Conservation (phyloP, 2,329 filamentous ascomycete genomes). For the Tolypocladium nubicola region DNA sequence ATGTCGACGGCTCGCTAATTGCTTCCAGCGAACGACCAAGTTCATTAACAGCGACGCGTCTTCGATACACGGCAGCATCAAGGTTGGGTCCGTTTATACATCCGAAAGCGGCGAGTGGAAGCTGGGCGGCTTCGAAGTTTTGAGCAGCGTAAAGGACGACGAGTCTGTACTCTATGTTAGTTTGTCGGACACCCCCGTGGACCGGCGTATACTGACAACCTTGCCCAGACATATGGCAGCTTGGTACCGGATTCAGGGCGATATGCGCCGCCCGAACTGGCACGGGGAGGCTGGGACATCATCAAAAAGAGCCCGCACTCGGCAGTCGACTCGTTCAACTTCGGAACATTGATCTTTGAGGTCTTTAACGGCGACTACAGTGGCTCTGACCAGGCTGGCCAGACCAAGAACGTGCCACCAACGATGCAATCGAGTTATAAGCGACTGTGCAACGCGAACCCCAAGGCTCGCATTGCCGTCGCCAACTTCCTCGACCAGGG, state of each 20-base stretch:
- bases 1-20: slow-evolving; percentile 9
- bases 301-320: slow-evolving; percentile 75
- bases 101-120: slow-evolving; percentile 98
- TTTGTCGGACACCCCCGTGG: not conserved
- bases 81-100: slow-evolving; percentile 80
- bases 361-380: slow-evolving; percentile 80
- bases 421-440: slow-evolving; percentile 89
- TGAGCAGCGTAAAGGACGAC: slow-evolving; percentile 94
- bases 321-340: slow-evolving; percentile 80
- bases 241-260: slow-evolving; percentile 74
- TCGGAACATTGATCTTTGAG: slow-evolving; percentile 77
- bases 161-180: slow-evolving; percentile 79
- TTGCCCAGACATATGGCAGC: slow-evolving; percentile 65
- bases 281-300: slow-evolving; percentile 79
- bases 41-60: slow-evolving; percentile 92
- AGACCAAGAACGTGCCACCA: slow-evolving; percentile 76
- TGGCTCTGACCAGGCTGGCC: slow-evolving; percentile 68
- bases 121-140: slow-evolving; percentile 80
- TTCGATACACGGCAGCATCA: slow-evolving; percentile 81
- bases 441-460: slow-evolving; percentile 76
- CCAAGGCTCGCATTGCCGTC: slow-evolving; percentile 77
- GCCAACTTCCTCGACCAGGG: slow-evolving; percentile 86
- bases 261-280: slow-evolving; percentile 81
- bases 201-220: not conserved
- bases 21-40: slow-evolving; percentile 67